Conservation (phyloP, 177 flowering plant genomes). For the Vitis hybrid region DNA sequence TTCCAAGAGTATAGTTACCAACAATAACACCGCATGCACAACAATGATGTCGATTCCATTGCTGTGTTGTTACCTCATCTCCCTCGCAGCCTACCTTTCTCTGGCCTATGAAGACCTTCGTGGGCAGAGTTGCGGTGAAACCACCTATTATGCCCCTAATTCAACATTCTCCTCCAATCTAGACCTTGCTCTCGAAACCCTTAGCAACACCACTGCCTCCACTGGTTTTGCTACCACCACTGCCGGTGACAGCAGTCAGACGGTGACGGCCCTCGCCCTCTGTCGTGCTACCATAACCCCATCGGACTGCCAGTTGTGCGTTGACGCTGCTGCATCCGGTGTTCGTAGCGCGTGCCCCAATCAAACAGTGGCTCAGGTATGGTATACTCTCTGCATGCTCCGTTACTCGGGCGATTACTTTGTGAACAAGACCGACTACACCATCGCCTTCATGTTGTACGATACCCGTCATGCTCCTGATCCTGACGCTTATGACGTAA, state of each 20-base stretch:
- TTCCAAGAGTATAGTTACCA: too few relatives aligned
- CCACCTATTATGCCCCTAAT: not conserved
- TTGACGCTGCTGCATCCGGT: not conserved
- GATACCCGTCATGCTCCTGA: constrained; percentile 1
- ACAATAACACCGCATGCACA: too few relatives aligned
- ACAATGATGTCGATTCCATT: too few relatives aligned
- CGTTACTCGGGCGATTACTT: constrained; percentile 3
- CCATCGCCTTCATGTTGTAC: not conserved
- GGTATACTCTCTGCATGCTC: constrained; percentile 8
- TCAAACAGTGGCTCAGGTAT: not conserved
- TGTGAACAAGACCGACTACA: not conserved
- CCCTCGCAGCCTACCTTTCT: too few relatives aligned
- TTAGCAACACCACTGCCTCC: constrained; percentile 9
- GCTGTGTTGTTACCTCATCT: too few relatives aligned
- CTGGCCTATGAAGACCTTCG: too few relatives aligned
- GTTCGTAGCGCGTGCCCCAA: constrained; percentile 2
- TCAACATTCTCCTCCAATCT: constrained; percentile 11
- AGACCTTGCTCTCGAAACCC: not conserved
- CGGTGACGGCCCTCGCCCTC: constrained; percentile 4
- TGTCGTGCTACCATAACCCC: constrained; percentile 7
- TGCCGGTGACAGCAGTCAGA: not conserved
- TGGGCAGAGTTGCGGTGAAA: not conserved
- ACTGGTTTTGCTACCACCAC: constrained; percentile 7
- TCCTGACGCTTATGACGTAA: constrained; percentile 2
- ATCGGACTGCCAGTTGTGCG: constrained; percentile 1